A percentile compares a stretch with the other conserved stretches of the same genome.
Evolutionary conservation across 805 yeast species (phyloP).

Genomic region (Candida xiaguanensis): DNA sequence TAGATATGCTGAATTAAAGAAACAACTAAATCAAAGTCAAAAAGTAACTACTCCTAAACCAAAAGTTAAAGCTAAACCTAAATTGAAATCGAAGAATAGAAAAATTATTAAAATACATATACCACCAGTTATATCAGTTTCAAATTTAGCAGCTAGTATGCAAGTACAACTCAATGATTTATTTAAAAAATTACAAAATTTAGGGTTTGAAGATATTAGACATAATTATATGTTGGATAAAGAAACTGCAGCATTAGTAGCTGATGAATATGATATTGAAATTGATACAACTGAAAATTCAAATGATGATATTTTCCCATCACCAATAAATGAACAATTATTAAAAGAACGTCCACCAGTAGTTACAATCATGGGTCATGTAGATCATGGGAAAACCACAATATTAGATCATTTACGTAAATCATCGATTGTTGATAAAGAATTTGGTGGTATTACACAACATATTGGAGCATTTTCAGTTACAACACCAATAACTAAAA

Average conservation of each 20-base stretch:
- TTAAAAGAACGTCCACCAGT: conserved; percentile 81
- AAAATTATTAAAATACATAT: conserved; percentile 37
- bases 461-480: conserved; percentile 97
- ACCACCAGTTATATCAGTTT: conserved; percentile 76
- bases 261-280: conserved; percentile 83
- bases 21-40: background rate
- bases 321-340: conserved; percentile 42
- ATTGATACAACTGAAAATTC: conserved; percentile 54
- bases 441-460: conserved; percentile 96
- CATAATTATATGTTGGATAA: conserved; percentile 79
- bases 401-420: conserved; percentile 82
- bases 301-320: conserved; percentile 57
- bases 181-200: conserved; percentile 50
- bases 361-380: conserved; percentile 98
- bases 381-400: conserved; percentile 97
- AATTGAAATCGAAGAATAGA: conserved; percentile 12
- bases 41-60: background rate
- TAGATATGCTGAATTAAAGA: background rate
- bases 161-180: conserved; percentile 61
- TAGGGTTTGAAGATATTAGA: conserved; percentile 73
- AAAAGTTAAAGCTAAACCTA: conserved; percentile 7
- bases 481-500: conserved; percentile 67
- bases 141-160: conserved; percentile 72
- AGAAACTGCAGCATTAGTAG: conserved; percentile 81
- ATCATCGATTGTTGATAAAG: conserved; percentile 77